Conservation (phyloP, 768 basidiomycete species). For the Calocybe cyanea region DNA sequence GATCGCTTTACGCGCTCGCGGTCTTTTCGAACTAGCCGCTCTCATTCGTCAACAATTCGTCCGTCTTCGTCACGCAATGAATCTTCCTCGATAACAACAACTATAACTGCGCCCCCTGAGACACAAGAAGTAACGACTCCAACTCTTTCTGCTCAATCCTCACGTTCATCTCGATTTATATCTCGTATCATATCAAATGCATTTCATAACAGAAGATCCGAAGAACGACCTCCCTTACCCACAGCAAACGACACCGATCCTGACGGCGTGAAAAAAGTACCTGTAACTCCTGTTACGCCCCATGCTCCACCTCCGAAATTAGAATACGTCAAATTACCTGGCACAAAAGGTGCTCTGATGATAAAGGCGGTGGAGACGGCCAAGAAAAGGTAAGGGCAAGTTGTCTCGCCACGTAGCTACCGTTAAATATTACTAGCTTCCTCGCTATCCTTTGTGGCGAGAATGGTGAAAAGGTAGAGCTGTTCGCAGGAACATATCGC, state of each 20-base stretch:
- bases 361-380: constrained; percentile 87
- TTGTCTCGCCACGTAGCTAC: neutral
- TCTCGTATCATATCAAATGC: constrained; percentile 69
- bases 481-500: constrained; percentile 88
- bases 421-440: constrained; percentile 49
- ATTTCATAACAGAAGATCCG: constrained; percentile 55
- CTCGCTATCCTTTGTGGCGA: constrained; percentile 92
- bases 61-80: constrained; percentile 21
- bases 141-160: constrained; percentile 28
- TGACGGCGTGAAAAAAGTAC: constrained; percentile 33
- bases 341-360: constrained; percentile 80
- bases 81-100: constrained; percentile 17
- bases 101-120: constrained; percentile 20
- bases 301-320: constrained; percentile 77
- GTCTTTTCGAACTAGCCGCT: constrained; percentile 36
- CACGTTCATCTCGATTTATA: constrained; percentile 61
- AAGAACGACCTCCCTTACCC: constrained; percentile 43
- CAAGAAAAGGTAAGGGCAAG: constrained; percentile 67
- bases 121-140: constrained; percentile 21
- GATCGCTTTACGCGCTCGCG: constrained; percentile 34
- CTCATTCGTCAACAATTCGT: constrained; percentile 25
- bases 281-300: constrained; percentile 30
- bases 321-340: constrained; percentile 89
- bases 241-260: constrained; percentile 33
- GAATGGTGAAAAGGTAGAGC: constrained; percentile 87